A percentile compares a stretch with the other conserved stretches of the same genome.
Evolutionary conservation across 2,329 filamentous ascomycete species (phyloP).

Genomic region (Cordyceps cicadae): DNA sequence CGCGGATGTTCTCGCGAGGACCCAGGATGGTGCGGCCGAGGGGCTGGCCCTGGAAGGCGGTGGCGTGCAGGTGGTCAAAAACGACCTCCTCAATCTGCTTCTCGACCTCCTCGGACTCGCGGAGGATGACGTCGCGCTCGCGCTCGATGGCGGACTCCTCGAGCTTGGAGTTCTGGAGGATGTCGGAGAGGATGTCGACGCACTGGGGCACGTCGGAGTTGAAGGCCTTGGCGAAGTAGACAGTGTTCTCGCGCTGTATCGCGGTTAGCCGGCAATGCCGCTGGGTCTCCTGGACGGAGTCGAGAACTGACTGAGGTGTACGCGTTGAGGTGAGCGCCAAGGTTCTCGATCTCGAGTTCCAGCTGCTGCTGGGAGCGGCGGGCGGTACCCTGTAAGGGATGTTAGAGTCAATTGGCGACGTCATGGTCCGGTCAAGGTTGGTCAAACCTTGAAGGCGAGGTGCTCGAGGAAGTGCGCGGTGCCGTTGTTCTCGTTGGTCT

Average conservation of each 20-base stretch:
- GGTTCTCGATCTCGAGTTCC: slow-evolving; percentile 99
- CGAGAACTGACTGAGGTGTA: slow-evolving; percentile 81
- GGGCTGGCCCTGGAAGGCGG: slow-evolving; percentile 92
- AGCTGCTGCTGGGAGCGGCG: slow-evolving; percentile 94
- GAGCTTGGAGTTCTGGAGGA: slow-evolving; percentile 98
- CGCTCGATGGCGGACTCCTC: slow-evolving; percentile 88
- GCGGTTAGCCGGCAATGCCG: slow-evolving; percentile 20
- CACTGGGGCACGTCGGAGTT: slow-evolving; percentile 94
- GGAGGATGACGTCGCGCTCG: slow-evolving; percentile 96
- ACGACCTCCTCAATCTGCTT: slow-evolving; percentile 99
- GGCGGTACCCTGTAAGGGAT: slow-evolving; percentile 62
- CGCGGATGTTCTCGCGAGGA: slow-evolving; percentile 95
- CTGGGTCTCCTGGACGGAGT: slow-evolving; percentile 18
- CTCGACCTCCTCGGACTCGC: slow-evolving; percentile 98
- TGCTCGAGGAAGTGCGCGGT: slow-evolving; percentile 99
- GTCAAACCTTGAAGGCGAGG: slow-evolving; percentile 91
- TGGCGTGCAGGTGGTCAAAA: slow-evolving; percentile 97
- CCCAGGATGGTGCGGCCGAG: slow-evolving; percentile 96
- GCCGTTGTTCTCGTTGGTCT: slow-evolving; percentile 97
- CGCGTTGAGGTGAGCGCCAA: slow-evolving; percentile 97
- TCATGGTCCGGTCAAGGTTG: not conserved
- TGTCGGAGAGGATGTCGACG: slow-evolving; percentile 97
- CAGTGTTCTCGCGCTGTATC: slow-evolving; percentile 90
- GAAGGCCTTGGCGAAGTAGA: slow-evolving; percentile 99
- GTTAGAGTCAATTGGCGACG: not conserved